Conservation (phyloP, 208 protist genomes). For the Trypanosoma melophagium region DNA sequence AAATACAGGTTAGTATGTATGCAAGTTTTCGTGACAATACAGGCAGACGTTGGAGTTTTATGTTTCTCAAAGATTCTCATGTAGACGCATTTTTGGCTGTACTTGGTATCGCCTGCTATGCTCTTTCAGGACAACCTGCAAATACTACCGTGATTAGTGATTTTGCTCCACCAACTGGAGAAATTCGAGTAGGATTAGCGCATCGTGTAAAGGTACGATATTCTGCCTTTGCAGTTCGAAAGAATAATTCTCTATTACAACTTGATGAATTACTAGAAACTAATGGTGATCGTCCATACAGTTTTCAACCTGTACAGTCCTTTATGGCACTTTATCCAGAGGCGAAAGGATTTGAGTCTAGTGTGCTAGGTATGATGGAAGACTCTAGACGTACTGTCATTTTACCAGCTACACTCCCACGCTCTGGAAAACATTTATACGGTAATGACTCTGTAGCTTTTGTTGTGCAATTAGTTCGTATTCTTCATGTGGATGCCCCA, state of each 20-base stretch:
- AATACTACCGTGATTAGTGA: slow-evolving; percentile 44
- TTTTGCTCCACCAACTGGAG: slow-evolving; percentile 41
- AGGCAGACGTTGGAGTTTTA: slow-evolving; percentile 49
- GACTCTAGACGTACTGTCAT: slow-evolving; percentile 48
- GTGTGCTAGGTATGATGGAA: slow-evolving; percentile 60
- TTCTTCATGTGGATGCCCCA: slow-evolving; percentile 33
- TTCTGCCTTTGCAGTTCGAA: slow-evolving; percentile 39
- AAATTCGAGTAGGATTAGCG: slow-evolving; percentile 33
- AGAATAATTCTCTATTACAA: slow-evolving; percentile 7
- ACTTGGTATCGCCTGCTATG: slow-evolving; percentile 64
- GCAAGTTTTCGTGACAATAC: slow-evolving; percentile 68
- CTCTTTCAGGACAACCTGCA: slow-evolving; percentile 43
- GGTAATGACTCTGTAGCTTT: slow-evolving; percentile 41
- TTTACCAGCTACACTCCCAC: slow-evolving; percentile 32
- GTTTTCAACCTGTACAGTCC: slow-evolving; percentile 51
- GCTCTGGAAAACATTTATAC: slow-evolving; percentile 29
- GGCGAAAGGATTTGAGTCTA: slow-evolving; percentile 63
- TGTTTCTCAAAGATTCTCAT: slow-evolving; percentile 45
- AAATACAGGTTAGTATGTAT: slow-evolving; percentile 50
- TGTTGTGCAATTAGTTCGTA: slow-evolving; percentile 40
- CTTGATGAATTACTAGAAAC: slow-evolving; percentile 18
- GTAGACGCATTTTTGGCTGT: slow-evolving; percentile 51
- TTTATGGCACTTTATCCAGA: slow-evolving; percentile 31
- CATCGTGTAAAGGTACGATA: slow-evolving; percentile 39
- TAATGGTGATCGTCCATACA: slow-evolving; percentile 33